Conservation (phyloP, 805 yeast species). For the Yamadazyma phyllophila region DNA sequence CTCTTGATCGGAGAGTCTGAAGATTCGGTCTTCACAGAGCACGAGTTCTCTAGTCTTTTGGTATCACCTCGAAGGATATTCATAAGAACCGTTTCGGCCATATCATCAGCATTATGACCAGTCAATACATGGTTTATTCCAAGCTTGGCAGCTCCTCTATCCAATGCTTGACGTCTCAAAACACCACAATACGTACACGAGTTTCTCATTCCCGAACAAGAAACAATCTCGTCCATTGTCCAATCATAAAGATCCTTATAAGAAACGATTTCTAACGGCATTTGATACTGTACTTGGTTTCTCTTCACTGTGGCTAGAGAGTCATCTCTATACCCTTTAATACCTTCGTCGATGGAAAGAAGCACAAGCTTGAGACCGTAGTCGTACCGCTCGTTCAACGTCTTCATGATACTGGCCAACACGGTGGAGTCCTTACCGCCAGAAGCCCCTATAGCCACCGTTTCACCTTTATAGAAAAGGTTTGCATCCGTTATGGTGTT, state of each 20-base stretch:
- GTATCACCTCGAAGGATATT: constrained; percentile 94
- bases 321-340: constrained; percentile 95
- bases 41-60: constrained; percentile 85
- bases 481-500: constrained; percentile 72
- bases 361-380: constrained; percentile 85
- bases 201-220: constrained; percentile 88
- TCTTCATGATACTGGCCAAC: constrained; percentile 80
- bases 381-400: constrained; percentile 81
- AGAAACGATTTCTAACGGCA: constrained; percentile 78
- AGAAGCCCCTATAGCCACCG: constrained; percentile 95
- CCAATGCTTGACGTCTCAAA: constrained; percentile 91
- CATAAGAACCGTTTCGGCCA: constrained; percentile 98
- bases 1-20: constrained; percentile 87
- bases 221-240: constrained; percentile 98
- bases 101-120: constrained; percentile 98
- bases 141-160: constrained; percentile 87
- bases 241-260: constrained; percentile 89
- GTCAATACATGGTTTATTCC: constrained; percentile 91
- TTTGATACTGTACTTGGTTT: constrained; percentile 78
- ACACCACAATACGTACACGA: constrained; percentile 99
- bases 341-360: constrained; percentile 93
- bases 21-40: constrained; percentile 78
- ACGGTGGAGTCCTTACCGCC: constrained; percentile 99
- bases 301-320: constrained; percentile 95
- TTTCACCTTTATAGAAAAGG: constrained; percentile 77